Evolutionary conservation across 192 early-diverging fungal genomes (phyloP), one percentile per base, ranked within the genome.

Genomic region (Martensiomyces pterosporus): DNA sequence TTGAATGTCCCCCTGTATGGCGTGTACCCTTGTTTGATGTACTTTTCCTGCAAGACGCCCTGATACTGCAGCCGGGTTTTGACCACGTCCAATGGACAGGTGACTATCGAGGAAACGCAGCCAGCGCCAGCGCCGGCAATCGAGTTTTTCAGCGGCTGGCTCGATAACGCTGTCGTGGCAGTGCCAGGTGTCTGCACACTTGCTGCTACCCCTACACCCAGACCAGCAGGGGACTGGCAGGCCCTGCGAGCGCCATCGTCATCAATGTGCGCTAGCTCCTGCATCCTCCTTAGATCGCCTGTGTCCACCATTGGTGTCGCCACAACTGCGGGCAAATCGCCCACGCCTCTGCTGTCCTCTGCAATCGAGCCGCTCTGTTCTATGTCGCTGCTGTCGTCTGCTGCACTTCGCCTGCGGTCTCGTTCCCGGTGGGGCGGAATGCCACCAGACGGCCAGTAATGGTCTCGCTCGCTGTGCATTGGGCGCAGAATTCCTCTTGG

Each of bases 61-160:
- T 94, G 90, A 62, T 98, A 93, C 71, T 98, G 94, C 41, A 95
- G 71, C 27, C 94, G 77, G 18, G 93, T 88, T 53, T 98, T 98
- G 37, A 94, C 87, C 17, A 98, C 90, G 65, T 98, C 94, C 21
- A 98, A 66, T 4, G 94, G 94, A 65, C 90, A 91, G 9, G 87
- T 90, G 15, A 91, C 81, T 15, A 89, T 74, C 5, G 90, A 85
- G 12, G 89, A 82, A 21, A 90, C 87, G 56, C 80, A 74, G 44
- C 90, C 91, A 18, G 88, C 86, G 23, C 80, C 83, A 5, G 89
- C 91, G 36, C 91, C 91, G 21, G 91, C 85, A 47, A 91, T 62
- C 7, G 87, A 83, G 58, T 86, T 84, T 52, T 85, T 87, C 26
- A 88, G 36, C 55, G 63, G 41, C 49, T 53, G 57, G 25, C 39